Evolutionary conservation across 139 green algal species (phyloP), one percentile per base, ranked within the genome.

Genomic region (Diplosphaera chodatii): DNA sequence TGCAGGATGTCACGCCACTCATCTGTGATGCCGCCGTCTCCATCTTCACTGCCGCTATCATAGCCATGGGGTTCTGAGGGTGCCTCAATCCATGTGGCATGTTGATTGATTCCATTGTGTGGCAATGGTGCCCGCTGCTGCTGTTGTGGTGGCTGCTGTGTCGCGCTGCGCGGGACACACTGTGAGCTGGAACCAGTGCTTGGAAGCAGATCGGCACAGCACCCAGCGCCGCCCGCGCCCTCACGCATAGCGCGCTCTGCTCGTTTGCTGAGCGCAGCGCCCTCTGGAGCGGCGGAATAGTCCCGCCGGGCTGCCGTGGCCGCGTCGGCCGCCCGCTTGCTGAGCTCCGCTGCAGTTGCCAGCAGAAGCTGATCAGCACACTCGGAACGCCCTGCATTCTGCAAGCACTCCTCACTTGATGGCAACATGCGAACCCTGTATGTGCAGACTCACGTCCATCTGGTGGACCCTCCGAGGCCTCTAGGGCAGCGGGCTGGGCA

Each of bases 251-350:
- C 40, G 13, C 62, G 64, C 31, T 82, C 77, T 4, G 21, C 40
- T 40, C 73, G 56, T 32, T 82, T 82, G 59, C 66, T 75, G 10
- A 82, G 67, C 32, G 33, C 55, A 21, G 63, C 13, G 28, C 28
- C 72, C 1, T n/a, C 32, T 29, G 65, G 56, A 10, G 28, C 29
- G 13, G 56, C 37, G 4, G 72, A 73, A 67, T 82, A 82, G 32
- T 78, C 68, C 8, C 72, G 33, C 27, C 77, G 28, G n/a, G 66
- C 62, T 18, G 32, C n/a, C 8, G 34, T 31, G 10, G 69, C 65
- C 4, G 13, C 65, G 18, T 59, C 33, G 63, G 66, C 28, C 29
- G 40, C 28, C 1, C 2, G 30, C 16, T 3, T 62, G 72, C 48
- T 32, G 29, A 40, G 20, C 55, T 55, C 23, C 3, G 33, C 56